These are phyloP conservation scores for Sphagnurus paluster DNA, from an alignment of 1,284 basidiomycete species.

Conservation along the genomic window DNA sequence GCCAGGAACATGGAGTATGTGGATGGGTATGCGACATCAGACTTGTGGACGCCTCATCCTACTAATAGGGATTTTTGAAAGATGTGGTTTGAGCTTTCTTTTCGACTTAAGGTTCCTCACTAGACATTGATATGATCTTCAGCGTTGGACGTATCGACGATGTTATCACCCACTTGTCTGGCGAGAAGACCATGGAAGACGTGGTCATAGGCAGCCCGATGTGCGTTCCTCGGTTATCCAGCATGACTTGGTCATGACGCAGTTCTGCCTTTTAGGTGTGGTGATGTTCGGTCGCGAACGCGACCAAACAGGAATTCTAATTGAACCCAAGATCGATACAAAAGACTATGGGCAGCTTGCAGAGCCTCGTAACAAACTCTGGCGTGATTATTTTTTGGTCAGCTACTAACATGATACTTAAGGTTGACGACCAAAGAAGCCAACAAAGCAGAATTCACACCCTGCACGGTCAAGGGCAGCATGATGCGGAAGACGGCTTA, in stretches of 20 bases:
- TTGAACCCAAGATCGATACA: slow-evolving; percentile 36
- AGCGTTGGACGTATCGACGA: slow-evolving; percentile 38
- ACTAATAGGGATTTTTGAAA: slow-evolving; percentile 26
- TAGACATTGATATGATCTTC: background rate
- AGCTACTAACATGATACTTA: background rate
- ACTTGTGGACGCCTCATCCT: slow-evolving; percentile 33
- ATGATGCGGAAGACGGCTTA: slow-evolving; percentile 37
- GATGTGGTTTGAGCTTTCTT: slow-evolving; percentile 29
- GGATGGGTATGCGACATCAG: slow-evolving; percentile 34
- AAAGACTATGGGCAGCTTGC: slow-evolving; percentile 24
- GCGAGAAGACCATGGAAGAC: slow-evolving; percentile 40
- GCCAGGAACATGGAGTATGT: slow-evolving; percentile 32
- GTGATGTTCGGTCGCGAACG: slow-evolving; percentile 39
- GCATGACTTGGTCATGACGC: background rate
- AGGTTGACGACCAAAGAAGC: slow-evolving; percentile 40
- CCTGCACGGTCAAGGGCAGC: slow-evolving; percentile 37
- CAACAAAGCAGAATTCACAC: slow-evolving; percentile 34
- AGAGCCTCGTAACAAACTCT: slow-evolving; percentile 33
- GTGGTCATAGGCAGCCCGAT: slow-evolving; percentile 30
- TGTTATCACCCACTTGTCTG: slow-evolving; percentile 37
- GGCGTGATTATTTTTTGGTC: slow-evolving; percentile 26
- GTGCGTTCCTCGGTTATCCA: slow-evolving; percentile 19
- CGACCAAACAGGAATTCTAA: slow-evolving; percentile 37
- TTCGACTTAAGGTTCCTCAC: background rate
- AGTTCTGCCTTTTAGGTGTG: slow-evolving; percentile 20